Base-by-base conservation (phyloP, 2,329 filamentous ascomycete species). In the Trichoderma citrinoviride region DNA sequence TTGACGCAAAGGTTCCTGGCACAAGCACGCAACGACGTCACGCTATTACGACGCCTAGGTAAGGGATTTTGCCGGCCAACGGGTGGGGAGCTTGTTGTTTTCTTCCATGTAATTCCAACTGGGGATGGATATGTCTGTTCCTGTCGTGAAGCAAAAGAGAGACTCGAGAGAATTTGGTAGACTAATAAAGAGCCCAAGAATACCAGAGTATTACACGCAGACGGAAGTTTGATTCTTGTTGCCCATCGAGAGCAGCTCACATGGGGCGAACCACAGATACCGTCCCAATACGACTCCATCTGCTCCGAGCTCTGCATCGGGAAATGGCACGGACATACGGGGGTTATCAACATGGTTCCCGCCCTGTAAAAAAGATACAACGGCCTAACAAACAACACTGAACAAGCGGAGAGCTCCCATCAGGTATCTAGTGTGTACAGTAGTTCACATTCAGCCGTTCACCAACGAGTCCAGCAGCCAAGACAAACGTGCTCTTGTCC, bases 31-130 rank as follows among this genome's bases (percentile, higher is more conserved):
- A 46, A 53, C 57, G 54, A 49, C 55, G 43, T 58, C 56, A 58
- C 58, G 63, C 47, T 49, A 65, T 66, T 55, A n/a, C 66, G 43
- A 57, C 62, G 57, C 56, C 66, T 46, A n/a, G n/a, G n/a, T n/a
- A n/a, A n/a, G n/a, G n/a, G 44, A 52, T 67, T 52, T 53, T 53
- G 53, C 54, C 23, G 56, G 21, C 50, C 14, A 54, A 17, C 8
- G 19, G 58, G 44, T 10, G 58, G 58, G 49, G 57, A 52, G 46
- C 33, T 21, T 21, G 33, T 37, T 50, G 8, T 44, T 61, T 52
- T 52, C 29, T n/a, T 43, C 19, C 41, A 23, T 33, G 57, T 43
- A 61, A 47, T 57, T 29, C 17, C 54, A 46, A 43, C 54, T 3
- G 14, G 10, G 10, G 3, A 14, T 5, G 3, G 14, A 10, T 14